Evolutionary conservation across 345 rosid species (phyloP).

Genomic region (Luvunga scandens): DNA sequence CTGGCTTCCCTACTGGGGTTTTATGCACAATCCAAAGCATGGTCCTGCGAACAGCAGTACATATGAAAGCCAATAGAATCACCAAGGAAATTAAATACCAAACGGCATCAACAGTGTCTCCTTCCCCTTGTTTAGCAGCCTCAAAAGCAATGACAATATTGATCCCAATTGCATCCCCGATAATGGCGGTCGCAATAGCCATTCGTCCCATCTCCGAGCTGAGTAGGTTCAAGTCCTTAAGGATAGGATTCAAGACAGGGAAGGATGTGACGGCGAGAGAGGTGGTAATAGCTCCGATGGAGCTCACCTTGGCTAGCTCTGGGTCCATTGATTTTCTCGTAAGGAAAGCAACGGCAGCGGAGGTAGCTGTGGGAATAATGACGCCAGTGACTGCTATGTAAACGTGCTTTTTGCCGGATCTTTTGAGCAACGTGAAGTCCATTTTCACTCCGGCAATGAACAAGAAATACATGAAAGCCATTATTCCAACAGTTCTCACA

Average conservation of each 20-base stretch:
- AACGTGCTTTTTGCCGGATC: constrained; percentile 39
- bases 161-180: constrained; percentile 38
- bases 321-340: constrained; percentile 30
- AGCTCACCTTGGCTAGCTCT: constrained; percentile 12
- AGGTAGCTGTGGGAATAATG: constrained; percentile 23
- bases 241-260: constrained; percentile 45
- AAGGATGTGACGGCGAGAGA: constrained; percentile 38
- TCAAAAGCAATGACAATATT: constrained; percentile 28
- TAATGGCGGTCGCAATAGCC: constrained; percentile 45
- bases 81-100: constrained; percentile 34
- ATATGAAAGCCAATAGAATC: constrained; percentile 19
- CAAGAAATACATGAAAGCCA: constrained; percentile 56
- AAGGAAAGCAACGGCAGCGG: constrained; percentile 4
- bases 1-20: constrained; percentile 57
- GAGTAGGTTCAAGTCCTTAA: constrained; percentile 55
- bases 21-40: constrained; percentile 44
- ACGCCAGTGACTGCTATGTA: constrained; percentile 36
- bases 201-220: constrained; percentile 63
- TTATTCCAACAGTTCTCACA: constrained; percentile 46
- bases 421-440: constrained; percentile 38
- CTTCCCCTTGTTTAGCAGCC: constrained; percentile 40
- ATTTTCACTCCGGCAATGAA: constrained; percentile 54
- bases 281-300: constrained; percentile 34
- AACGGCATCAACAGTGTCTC: neutral
- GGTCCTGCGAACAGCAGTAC: constrained; percentile 21